These are phyloP conservation scores for Tolypocladium guangdongense DNA, from an alignment of 2,329 filamentous ascomycete species.

Conservation along the genomic window DNA sequence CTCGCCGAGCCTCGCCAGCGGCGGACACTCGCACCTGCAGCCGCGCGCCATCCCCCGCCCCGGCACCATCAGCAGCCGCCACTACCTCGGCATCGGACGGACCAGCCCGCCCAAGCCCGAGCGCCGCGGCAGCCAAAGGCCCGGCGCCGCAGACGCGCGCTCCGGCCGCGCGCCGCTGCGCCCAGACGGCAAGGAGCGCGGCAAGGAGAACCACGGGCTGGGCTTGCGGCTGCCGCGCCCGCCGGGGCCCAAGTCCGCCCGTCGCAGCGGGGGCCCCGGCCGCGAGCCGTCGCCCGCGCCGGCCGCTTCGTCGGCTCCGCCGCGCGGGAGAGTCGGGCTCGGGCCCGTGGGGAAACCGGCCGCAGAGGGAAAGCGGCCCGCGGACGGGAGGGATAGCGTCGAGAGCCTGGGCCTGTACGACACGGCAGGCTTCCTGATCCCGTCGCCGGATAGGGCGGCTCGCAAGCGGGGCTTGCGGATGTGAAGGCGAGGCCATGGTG, in stretches of 20 bases:
- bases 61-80: constrained; percentile 26
- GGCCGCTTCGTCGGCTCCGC: not conserved
- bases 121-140: constrained; percentile 6
- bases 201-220: constrained; percentile 18
- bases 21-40: constrained; percentile 12
- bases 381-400: constrained; percentile 15
- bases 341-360: constrained; percentile 16
- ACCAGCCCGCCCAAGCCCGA: constrained; percentile 8
- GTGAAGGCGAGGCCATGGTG: not conserved
- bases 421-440: constrained; percentile 32
- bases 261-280: constrained; percentile 9
- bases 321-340: constrained; percentile 10
- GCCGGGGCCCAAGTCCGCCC: constrained; percentile 7
- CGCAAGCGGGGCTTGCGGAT: constrained; percentile 3
- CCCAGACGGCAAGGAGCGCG: constrained; percentile 8
- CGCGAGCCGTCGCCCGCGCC: constrained; percentile 6
- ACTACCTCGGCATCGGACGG: constrained; percentile 36
- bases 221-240: constrained; percentile 6
- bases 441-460: constrained; percentile 26
- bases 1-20: constrained; percentile 26
- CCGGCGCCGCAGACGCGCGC: constrained; percentile 1
- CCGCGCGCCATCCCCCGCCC: constrained; percentile 17
- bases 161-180: not conserved
- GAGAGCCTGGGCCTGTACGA: constrained; percentile 34
- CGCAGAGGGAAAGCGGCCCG: constrained; percentile 11